Base-by-base conservation (phyloP, 306 rosid genomes). In the Neltuma alba region DNA sequence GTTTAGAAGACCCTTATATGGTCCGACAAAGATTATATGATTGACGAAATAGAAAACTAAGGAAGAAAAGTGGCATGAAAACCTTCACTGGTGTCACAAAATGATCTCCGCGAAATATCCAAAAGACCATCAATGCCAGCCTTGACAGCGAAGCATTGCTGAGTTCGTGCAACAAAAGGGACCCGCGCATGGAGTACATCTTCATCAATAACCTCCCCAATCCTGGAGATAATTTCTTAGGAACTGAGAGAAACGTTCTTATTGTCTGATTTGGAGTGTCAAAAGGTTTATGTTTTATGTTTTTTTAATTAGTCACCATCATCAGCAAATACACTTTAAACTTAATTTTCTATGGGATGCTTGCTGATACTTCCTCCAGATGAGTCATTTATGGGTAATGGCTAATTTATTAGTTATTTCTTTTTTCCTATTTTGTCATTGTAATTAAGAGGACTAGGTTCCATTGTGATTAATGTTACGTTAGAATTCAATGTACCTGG, bases 1-100 rank as follows among this genome's bases (percentile, higher is more conserved):
- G 44, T 52, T 73, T 81, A 82, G 72, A 71, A 40, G 70, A 84
- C 64, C 48, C 72, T 67, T 74, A 18, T 68, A 80, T 55, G 65
- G 82, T 83, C 73, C 14, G 27, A 63, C 75, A 72, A 68, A 72
- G 40, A 67, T 70, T 77, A 70, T 36, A 72, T 68, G n/a, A 58
- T 44, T 73, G 52, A 82, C 69, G 55, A 55, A 57, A 58, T 82
- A 37, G 73, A 60, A 81, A 77, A 58, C 50, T 54, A 54, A 73
- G 67, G 76, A 79, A 70, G 44, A 30, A 67, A 62, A 60, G 61
- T 58, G 30, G 62, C 33, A 73, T 69, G 58, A 72, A 65, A 82
- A 92, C 99, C 99, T 92, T 95, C 99, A 86, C 99, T 95, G 64
- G 97, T 95, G 77, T 95, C 97, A 85, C 99, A 95, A 83, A 95